Conservation (phyloP, 1,284 basidiomycete species). For the Tylopilus sp. region DNA sequence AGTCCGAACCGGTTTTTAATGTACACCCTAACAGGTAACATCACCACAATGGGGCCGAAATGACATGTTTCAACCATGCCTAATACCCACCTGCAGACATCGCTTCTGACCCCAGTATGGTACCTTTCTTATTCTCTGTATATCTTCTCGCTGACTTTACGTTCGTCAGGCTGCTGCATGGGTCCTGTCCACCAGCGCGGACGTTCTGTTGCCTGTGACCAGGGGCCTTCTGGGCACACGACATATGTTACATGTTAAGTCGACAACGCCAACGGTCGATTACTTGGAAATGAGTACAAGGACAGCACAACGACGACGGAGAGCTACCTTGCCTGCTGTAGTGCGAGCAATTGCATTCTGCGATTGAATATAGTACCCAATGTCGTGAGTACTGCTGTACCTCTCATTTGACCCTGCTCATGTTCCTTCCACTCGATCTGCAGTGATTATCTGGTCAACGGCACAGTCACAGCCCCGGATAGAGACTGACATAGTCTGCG, state of each 20-base stretch:
- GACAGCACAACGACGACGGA: slow-evolving; percentile 52
- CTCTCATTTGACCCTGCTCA: slow-evolving; percentile 1
- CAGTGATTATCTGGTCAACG: slow-evolving; percentile 67
- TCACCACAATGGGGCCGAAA: neutral
- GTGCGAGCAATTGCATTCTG: slow-evolving; percentile 57
- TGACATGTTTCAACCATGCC: slow-evolving; percentile 15
- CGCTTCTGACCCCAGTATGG: slow-evolving; percentile 13
- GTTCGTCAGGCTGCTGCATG: slow-evolving; percentile 16
- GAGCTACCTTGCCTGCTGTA: slow-evolving; percentile 59
- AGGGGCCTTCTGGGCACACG: slow-evolving; percentile 51
- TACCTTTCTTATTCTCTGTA: neutral
- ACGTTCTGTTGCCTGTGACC: neutral
- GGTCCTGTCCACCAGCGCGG: slow-evolving; percentile 2
- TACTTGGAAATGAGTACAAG: slow-evolving; percentile 51
- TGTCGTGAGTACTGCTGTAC: slow-evolving; percentile 63
- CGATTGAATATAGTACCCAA: slow-evolving; percentile 55
- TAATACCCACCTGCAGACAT: slow-evolving; percentile 6
- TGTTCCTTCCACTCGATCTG: slow-evolving; percentile 59
- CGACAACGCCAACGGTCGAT: slow-evolving; percentile 65
- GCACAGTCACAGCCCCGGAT: slow-evolving; percentile 60
- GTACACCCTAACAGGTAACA: too few relatives aligned
- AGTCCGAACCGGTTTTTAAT: too few relatives aligned
- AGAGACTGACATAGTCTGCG: slow-evolving; percentile 74
- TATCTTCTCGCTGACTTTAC: slow-evolving; percentile 14
- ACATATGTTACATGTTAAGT: slow-evolving; percentile 50